A percentile compares a stretch with the other conserved stretches of the same genome.
Evolutionary conservation across 1,139 yeast species (phyloP).

Genomic region (Debaryomycetaceae sp.): DNA sequence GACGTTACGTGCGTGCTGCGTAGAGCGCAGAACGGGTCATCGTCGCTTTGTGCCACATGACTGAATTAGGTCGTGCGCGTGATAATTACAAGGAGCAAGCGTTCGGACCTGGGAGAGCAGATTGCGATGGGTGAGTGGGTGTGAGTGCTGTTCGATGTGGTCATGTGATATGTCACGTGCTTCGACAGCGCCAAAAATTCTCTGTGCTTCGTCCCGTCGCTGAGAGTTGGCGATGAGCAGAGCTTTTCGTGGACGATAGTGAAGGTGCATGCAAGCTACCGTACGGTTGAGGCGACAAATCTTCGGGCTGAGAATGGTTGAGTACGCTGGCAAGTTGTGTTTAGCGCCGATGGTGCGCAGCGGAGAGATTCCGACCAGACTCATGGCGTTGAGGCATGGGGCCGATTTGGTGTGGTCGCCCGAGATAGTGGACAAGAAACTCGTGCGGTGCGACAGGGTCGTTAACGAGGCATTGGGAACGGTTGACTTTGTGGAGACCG

Average conservation of each 20-base stretch:
- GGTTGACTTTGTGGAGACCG: slow-evolving; percentile 51
- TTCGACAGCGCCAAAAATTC: too few relatives aligned
- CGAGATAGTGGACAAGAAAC: slow-evolving; percentile 83
- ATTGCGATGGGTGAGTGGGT: too few relatives aligned
- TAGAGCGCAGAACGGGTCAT: not conserved
- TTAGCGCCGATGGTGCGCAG: slow-evolving; percentile 97
- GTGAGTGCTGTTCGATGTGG: too few relatives aligned
- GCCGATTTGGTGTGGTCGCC: slow-evolving; percentile 97
- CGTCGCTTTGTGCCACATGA: not conserved
- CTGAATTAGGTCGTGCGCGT: too few relatives aligned
- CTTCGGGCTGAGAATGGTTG: slow-evolving; percentile 11
- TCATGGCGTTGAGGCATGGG: slow-evolving; percentile 74
- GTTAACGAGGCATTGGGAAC: slow-evolving; percentile 55
- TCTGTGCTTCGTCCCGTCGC: too few relatives aligned
- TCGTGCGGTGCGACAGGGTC: slow-evolving; percentile 63
- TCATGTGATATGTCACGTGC: too few relatives aligned
- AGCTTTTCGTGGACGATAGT: too few relatives aligned
- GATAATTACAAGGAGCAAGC: too few relatives aligned
- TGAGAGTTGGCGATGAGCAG: too few relatives aligned
- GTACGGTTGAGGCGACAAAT: not conserved
- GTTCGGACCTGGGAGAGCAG: too few relatives aligned
- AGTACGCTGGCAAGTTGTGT: slow-evolving; percentile 60
- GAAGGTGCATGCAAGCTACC: too few relatives aligned
- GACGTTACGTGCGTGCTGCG: not conserved
- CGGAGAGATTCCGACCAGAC: slow-evolving; percentile 87